Conservation (phyloP, 345 rosid species). For the Populus deltoides region DNA sequence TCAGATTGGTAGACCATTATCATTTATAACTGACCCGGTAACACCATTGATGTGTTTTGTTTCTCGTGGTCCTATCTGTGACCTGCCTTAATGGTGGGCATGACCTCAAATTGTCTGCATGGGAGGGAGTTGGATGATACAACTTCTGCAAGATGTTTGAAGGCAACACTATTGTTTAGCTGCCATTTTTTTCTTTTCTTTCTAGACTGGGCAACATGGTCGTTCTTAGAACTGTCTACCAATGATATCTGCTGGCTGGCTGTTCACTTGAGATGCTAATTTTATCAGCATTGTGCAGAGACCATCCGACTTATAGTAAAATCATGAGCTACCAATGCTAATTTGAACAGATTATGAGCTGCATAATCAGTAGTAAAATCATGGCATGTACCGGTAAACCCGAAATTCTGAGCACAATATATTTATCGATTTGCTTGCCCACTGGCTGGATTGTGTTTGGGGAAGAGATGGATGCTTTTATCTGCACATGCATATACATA, state of each 20-base stretch:
- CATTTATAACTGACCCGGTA: background rate
- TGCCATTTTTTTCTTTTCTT: background rate
- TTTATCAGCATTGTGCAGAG: constrained; percentile 46
- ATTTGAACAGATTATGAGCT: background rate
- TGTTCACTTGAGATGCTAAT: constrained; percentile 8
- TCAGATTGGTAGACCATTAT: background rate
- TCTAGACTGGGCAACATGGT: background rate
- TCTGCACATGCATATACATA: background rate
- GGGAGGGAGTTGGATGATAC: background rate
- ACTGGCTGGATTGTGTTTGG: background rate
- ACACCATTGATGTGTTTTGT: background rate
- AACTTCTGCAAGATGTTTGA: background rate
- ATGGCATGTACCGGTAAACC: background rate
- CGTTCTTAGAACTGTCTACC: background rate
- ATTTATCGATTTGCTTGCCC: background rate
- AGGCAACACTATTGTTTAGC: background rate
- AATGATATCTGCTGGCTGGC: constrained; percentile 4
- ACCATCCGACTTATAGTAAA: constrained; percentile 67
- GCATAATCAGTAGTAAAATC: background rate
- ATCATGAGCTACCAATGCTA: too few relatives aligned
- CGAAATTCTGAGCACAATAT: background rate
- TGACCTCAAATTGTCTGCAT: background rate
- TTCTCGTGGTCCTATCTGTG: background rate
- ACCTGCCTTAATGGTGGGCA: background rate
- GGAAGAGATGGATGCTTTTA: background rate